Percentiles rank a stretch among this genome's conserved stretches.
Evolutionary conservation across 805 yeast genomes (phyloP).

Genomic region (Hanseniaspora occidentalis): DNA sequence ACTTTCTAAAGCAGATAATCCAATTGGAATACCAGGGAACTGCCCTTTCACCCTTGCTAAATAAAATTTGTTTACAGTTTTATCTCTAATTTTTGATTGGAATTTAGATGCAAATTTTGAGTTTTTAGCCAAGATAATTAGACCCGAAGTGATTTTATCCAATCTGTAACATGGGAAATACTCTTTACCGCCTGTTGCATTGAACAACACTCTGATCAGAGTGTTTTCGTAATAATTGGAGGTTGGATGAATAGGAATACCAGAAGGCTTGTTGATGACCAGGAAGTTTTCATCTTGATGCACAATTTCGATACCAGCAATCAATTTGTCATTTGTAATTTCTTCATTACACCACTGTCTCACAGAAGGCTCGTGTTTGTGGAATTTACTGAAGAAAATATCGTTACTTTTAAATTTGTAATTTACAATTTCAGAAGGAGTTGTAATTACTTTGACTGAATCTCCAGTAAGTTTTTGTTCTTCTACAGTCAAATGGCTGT

Average conservation of each 20-base stretch:
- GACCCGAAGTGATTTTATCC: slow-evolving; percentile 86
- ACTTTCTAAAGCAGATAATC: neutral
- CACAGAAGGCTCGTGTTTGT: slow-evolving; percentile 87
- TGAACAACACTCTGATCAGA: slow-evolving; percentile 58
- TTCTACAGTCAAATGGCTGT: slow-evolving; percentile 10
- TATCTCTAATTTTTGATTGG: slow-evolving; percentile 42
- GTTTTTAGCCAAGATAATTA: slow-evolving; percentile 41
- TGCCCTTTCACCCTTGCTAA: slow-evolving; percentile 77
- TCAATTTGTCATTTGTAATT: slow-evolving; percentile 6
- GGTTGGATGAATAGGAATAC: slow-evolving; percentile 92
- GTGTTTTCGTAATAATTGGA: slow-evolving; percentile 69
- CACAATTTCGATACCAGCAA: slow-evolving; percentile 46
- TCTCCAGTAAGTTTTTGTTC: slow-evolving; percentile 10
- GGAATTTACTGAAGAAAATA: slow-evolving; percentile 27
- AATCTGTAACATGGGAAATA: slow-evolving; percentile 80
- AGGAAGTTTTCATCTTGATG: slow-evolving; percentile 63
- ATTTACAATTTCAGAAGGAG: slow-evolving; percentile 1
- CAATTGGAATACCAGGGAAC: slow-evolving; percentile 38
- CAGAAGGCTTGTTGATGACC: slow-evolving; percentile 85
- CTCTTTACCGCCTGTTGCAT: slow-evolving; percentile 40
- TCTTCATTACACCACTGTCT: slow-evolving; percentile 23
- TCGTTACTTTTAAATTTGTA: slow-evolving; percentile 15
- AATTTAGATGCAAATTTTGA: slow-evolving; percentile 45
- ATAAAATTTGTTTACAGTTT: slow-evolving; percentile 64
- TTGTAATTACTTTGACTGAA: slow-evolving; percentile 8